These are phyloP conservation scores for Morella rubra DNA, from an alignment of 306 rosid genomes.

Conservation along the genomic window DNA sequence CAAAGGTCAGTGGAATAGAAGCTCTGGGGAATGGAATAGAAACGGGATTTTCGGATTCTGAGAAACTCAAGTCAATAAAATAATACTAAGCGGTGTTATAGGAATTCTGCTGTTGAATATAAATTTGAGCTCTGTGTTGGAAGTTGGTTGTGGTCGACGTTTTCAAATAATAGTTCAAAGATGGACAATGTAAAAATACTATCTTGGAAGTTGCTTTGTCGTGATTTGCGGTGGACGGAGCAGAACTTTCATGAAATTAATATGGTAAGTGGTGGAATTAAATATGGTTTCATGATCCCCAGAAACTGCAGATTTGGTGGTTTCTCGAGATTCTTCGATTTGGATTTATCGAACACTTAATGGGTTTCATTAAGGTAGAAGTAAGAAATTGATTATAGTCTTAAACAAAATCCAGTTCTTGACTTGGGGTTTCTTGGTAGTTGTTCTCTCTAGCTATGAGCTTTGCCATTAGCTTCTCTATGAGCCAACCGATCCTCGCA, in stretches of 20 bases:
- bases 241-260: conserved; percentile 44
- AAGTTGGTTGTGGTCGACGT: conserved; percentile 62
- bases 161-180: conserved; percentile 64
- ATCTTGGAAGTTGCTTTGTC: conserved; percentile 53
- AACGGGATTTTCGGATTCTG: conserved; percentile 85
- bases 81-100: conserved; percentile 36
- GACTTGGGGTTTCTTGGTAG: conserved; percentile 56
- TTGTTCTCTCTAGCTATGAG: conserved; percentile 37
- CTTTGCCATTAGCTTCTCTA: conserved; percentile 35
- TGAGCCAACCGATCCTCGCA: conserved; percentile 42
- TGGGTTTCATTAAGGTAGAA: conserved; percentile 20
- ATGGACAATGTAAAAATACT: conserved; percentile 25
- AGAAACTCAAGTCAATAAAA: conserved; percentile 52
- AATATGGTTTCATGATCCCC: conserved; percentile 46
- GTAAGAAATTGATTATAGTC: conserved; percentile 13
- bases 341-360: conserved; percentile 32
- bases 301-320: conserved; percentile 32
- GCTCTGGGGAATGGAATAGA: conserved; percentile 99
- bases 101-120: conserved; percentile 34
- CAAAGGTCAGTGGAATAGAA: conserved; percentile 96
- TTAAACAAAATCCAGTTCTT: conserved; percentile 27
- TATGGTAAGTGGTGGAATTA: conserved; percentile 37
- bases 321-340: conserved; percentile 68
- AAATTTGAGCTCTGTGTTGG: conserved; percentile 50
- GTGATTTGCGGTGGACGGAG: conserved; percentile 38